Conservation (phyloP, 2,329 filamentous ascomycete species). For the Colletotrichum acutatum region DNA sequence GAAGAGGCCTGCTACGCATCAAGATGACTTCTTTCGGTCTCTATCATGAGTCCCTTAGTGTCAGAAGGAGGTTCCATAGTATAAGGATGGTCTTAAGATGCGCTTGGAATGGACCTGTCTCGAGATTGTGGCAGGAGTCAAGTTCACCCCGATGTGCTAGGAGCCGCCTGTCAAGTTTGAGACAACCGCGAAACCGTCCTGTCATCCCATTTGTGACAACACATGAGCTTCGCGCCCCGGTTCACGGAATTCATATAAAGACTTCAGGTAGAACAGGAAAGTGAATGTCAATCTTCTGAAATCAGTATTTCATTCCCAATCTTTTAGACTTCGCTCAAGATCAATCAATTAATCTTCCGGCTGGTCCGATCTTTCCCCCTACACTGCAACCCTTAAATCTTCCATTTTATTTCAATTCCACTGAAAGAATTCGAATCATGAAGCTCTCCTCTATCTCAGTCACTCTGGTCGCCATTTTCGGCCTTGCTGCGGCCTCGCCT, state of each 20-base stretch:
- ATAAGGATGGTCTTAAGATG: slow-evolving; percentile 2
- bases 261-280: neutral
- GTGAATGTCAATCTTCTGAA: too few species aligned
- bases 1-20: too few species aligned
- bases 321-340: too few species aligned
- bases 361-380: too few species aligned
- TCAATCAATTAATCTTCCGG: too few species aligned
- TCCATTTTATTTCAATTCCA: neutral
- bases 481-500: slow-evolving; percentile 7
- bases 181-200: slow-evolving; percentile 2
- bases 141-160: neutral
- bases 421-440: neutral
- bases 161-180: slow-evolving; percentile 7
- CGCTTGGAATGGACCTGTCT: slow-evolving; percentile 5
- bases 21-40: too few species aligned
- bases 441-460: neutral
- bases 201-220: neutral
- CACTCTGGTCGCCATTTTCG: neutral
- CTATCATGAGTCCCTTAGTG: neutral
- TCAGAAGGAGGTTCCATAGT: neutral
- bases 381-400: too few species aligned
- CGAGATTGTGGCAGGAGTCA: slow-evolving; percentile 17
- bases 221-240: too few species aligned
- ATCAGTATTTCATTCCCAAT: too few species aligned
- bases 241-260: too few species aligned